Percentiles rank a stretch among this genome's conserved stretches.
These are phyloP conservation scores for Suillus discolor DNA, from an alignment of 768 basidiomycete genomes.

Conservation along the genomic window DNA sequence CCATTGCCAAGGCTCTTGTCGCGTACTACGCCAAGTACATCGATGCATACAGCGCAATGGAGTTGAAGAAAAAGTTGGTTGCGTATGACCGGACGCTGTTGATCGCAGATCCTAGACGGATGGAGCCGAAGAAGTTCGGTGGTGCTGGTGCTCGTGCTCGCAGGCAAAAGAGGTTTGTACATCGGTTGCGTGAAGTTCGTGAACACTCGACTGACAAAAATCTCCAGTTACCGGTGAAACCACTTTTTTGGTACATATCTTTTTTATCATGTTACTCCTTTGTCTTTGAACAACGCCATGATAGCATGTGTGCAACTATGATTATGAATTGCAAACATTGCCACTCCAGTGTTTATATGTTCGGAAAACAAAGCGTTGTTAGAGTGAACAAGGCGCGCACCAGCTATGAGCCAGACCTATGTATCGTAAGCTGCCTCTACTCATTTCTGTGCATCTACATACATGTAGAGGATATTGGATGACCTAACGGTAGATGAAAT, in stretches of 20 bases:
- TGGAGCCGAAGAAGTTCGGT: constrained; percentile 99
- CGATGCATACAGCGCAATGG: constrained; percentile 95
- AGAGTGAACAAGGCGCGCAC: constrained; percentile 3
- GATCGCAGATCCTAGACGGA: constrained; percentile 94
- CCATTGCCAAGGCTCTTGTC: constrained; percentile 95
- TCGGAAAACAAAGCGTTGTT: neutral
- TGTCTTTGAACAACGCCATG: constrained; percentile 39
- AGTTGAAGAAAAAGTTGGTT: constrained; percentile 97
- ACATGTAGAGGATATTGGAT: neutral
- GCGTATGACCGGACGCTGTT: constrained; percentile 91
- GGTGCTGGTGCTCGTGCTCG: constrained; percentile 97
- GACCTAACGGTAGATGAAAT: neutral
- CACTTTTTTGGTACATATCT: constrained; percentile 33
- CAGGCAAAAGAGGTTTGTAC: constrained; percentile 87
- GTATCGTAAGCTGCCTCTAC: neutral
- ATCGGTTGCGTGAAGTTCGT: neutral
- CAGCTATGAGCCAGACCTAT: no score
- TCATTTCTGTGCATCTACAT: neutral
- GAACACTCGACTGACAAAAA: neutral
- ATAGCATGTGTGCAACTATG: constrained; percentile 37
- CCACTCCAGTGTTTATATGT: neutral
- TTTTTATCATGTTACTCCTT: constrained; percentile 47
- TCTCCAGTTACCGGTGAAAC: constrained; percentile 66
- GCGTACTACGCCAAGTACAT: constrained; percentile 99
- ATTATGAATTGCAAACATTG: constrained; percentile 20